Conservation (phyloP, 106 monocot genomes). For the Dioscorea dumetorum region DNA sequence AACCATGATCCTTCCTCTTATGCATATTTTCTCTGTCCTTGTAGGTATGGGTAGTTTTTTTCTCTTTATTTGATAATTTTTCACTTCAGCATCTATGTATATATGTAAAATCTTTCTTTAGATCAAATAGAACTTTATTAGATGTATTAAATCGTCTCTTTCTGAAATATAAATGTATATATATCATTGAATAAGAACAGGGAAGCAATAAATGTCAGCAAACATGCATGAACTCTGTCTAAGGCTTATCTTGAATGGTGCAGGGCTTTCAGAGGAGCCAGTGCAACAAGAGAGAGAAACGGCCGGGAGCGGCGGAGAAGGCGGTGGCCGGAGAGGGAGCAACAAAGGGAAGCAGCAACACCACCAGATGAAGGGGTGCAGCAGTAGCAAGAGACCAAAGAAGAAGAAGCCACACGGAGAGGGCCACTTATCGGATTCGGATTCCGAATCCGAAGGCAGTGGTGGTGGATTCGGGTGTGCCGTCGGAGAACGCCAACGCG, state of each 20-base stretch:
- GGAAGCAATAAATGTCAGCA: too few relatives aligned
- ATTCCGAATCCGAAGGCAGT: constrained; percentile 23
- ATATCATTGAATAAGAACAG: too few relatives aligned
- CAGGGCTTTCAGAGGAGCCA: constrained; percentile 83
- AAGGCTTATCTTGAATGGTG: not conserved
- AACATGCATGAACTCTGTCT: too few relatives aligned
- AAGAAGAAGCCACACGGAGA: constrained; percentile 22
- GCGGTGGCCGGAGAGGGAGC: constrained; percentile 3
- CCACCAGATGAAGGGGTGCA: not conserved
- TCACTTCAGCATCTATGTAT: too few relatives aligned
- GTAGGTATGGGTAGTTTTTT: too few relatives aligned
- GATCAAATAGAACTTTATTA: too few relatives aligned
- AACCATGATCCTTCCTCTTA: too few relatives aligned
- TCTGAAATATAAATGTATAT: too few relatives aligned
- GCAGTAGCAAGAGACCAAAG: constrained; percentile 5
- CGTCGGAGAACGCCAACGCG: constrained; percentile 62
- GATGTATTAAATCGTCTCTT: too few relatives aligned
- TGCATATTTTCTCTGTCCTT: too few relatives aligned
- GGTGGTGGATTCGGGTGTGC: constrained; percentile 4
- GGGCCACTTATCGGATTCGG: constrained; percentile 18
- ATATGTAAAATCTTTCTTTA: too few relatives aligned
- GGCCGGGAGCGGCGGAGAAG: constrained; percentile 66
- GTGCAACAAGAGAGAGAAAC: constrained; percentile 48
- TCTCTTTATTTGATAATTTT: too few relatives aligned
- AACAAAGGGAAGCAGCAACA: constrained; percentile 8